A percentile compares a stretch with the other conserved stretches of the same genome.
phyloP scores from a whole-genome alignment of 768 basidiomycete genomes.

The Leccinum broughii region DNA sequence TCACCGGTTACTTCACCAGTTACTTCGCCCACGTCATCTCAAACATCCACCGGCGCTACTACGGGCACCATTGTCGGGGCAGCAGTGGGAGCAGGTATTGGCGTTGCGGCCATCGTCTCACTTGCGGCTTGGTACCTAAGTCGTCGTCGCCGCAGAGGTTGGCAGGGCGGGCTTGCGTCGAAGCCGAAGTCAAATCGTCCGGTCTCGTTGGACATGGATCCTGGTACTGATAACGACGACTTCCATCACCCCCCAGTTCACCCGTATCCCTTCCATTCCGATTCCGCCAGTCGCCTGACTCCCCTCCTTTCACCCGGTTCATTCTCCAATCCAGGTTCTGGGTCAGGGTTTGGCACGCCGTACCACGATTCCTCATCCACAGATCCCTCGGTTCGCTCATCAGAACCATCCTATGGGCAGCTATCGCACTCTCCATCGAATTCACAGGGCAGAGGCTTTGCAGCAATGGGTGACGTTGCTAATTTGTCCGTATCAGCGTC shows the following conservation, averaged over 20 bases:
- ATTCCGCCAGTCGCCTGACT: slow-evolving; percentile 18
- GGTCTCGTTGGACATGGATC: slow-evolving; percentile 41
- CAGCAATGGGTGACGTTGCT: slow-evolving; percentile 19
- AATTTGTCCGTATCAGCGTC: slow-evolving; percentile 27
- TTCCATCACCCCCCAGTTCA: slow-evolving; percentile 37
- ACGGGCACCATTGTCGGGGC: slow-evolving; percentile 48
- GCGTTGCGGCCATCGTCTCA: slow-evolving; percentile 51
- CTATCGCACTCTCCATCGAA: slow-evolving; percentile 19
- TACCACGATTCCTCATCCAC: slow-evolving; percentile 8
- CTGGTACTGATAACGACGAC: slow-evolving; percentile 14
- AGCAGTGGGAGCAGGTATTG: slow-evolving; percentile 53
- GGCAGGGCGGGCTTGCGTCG: slow-evolving; percentile 32
- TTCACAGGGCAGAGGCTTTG: slow-evolving; percentile 25
- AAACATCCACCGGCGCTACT: slow-evolving; percentile 32
- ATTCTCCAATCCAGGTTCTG: neutral
- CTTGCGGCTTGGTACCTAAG: slow-evolving; percentile 53
- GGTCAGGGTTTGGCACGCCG: neutral
- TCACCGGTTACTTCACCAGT: slow-evolving; percentile 11
- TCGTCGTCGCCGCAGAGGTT: slow-evolving; percentile 23
- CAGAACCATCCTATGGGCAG: slow-evolving; percentile 7
- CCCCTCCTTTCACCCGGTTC: slow-evolving; percentile 13
- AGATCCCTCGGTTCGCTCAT: slow-evolving; percentile 10
- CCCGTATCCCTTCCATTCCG: slow-evolving; percentile 33
- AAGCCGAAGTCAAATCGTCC: slow-evolving; percentile 33
- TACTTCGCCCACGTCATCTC: slow-evolving; percentile 21